Conservation (phyloP, 108 stramenopile species). For the Chaetoceros muelleri region DNA sequence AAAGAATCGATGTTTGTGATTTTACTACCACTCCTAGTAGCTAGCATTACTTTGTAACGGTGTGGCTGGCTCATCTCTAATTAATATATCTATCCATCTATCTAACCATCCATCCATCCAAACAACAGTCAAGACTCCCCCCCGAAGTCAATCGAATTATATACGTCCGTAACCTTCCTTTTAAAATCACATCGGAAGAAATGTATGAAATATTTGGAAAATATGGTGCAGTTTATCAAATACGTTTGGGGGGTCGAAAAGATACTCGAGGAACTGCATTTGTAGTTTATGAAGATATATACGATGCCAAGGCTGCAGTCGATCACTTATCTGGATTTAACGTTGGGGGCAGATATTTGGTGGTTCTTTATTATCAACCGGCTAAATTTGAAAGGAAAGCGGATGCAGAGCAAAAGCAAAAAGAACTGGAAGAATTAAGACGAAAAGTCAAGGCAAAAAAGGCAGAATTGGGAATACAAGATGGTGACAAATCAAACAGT, state of each 20-base stretch:
- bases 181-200: slow-evolving; percentile 93
- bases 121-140: slow-evolving; percentile 68
- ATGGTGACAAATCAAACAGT: slow-evolving; percentile 3
- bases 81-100: background rate
- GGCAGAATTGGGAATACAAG: slow-evolving; percentile 20
- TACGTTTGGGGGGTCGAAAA: slow-evolving; percentile 73
- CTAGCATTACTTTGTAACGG: too few species aligned
- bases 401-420: slow-evolving; percentile 72
- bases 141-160: slow-evolving; percentile 96
- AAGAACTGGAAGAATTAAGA: slow-evolving; percentile 90
- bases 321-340: slow-evolving; percentile 97
- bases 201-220: slow-evolving; percentile 98
- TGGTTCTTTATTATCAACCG: slow-evolving; percentile 95
- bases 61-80: background rate
- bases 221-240: slow-evolving; percentile 97
- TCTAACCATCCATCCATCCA: background rate
- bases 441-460: slow-evolving; percentile 55
- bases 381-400: slow-evolving; percentile 57
- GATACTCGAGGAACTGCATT: slow-evolving; percentile 97
- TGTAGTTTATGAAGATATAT: slow-evolving; percentile 72
- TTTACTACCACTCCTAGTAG: too few species aligned
- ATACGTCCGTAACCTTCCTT: slow-evolving; percentile 97
- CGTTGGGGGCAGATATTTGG: slow-evolving; percentile 93
- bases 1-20: too few species aligned
- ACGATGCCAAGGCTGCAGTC: slow-evolving; percentile 95